Conservation (phyloP, 495 filamentous ascomycete species). For the Podospora comata region DNA sequence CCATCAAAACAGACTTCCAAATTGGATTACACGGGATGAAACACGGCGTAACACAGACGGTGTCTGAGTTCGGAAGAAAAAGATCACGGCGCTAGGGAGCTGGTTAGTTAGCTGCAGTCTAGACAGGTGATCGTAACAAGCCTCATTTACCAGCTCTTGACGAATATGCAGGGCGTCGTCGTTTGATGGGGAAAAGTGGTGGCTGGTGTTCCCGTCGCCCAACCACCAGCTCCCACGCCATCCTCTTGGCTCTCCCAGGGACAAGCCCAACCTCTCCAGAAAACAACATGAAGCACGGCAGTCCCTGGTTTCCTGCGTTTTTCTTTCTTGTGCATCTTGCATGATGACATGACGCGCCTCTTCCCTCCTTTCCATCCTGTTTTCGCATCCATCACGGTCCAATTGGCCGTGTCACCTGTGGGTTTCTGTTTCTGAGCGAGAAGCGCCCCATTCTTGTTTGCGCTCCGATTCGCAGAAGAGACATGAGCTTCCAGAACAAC, state of each 20-base stretch:
- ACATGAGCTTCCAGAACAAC: constrained; percentile 25
- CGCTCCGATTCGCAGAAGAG: constrained; percentile 13
- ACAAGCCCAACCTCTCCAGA: constrained; percentile 22
- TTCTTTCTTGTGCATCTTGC: constrained; percentile 20
- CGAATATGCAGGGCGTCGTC: not conserved
- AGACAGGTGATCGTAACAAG: not conserved
- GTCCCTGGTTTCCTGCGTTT: constrained; percentile 13
- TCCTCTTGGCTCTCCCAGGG: not conserved
- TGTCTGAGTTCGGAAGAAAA: not conserved
- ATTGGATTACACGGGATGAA: not conserved
- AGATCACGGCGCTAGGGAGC: not conserved
- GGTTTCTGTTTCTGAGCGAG: constrained; percentile 6
- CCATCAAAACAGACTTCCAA: not conserved
- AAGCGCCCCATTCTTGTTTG: too few relatives aligned
- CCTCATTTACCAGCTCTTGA: not conserved
- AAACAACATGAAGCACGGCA: not conserved
- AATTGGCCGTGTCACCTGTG: constrained; percentile 12
- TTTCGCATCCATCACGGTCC: constrained; percentile 13
- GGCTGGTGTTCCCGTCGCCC: constrained; percentile 18
- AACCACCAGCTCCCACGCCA: not conserved
- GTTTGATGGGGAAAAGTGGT: constrained; percentile 17
- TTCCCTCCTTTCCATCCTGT: constrained; percentile 24
- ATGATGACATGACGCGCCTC: constrained; percentile 18
- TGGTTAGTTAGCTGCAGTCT: not conserved
- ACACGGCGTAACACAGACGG: not conserved